Evolutionary conservation across 352 stramenopile genomes (phyloP).

Genomic region (Globisporangium barbulae): DNA sequence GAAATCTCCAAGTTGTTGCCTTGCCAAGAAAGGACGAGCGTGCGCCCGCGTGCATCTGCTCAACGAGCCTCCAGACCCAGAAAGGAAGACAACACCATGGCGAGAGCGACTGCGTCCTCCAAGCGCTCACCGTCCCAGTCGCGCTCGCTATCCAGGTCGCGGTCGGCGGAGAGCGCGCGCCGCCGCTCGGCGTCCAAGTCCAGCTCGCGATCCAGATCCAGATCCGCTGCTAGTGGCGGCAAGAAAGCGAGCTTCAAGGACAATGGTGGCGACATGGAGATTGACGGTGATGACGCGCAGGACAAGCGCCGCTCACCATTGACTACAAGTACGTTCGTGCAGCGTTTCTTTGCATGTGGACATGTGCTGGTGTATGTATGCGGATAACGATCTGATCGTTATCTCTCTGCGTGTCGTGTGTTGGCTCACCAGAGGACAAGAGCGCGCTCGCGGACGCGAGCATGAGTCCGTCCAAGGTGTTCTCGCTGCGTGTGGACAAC

Average conservation of each 20-base stretch:
- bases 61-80: not conserved
- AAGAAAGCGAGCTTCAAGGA: not conserved
- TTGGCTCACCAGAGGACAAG: conserved; percentile 6
- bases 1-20: not conserved
- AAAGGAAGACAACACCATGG: not conserved
- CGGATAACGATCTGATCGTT: not conserved
- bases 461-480: conserved; percentile 22
- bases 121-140: conserved; percentile 3
- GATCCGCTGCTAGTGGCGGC: not conserved
- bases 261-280: not conserved
- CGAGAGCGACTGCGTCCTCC: conserved; percentile 1
- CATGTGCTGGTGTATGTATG: not conserved
- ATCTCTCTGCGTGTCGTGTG: not conserved
- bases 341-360: not conserved
- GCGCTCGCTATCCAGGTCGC: not conserved
- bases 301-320: conserved; percentile 6
- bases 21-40: not conserved
- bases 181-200: not conserved
- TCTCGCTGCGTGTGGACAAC: conserved; percentile 70
- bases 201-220: conserved; percentile 11
- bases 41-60: not conserved
- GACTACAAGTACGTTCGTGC: not conserved
- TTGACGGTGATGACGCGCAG: not conserved
- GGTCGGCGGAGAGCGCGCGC: not conserved
- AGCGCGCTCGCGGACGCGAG: conserved; percentile 5